Percentiles rank a stretch among this genome's conserved stretches.
These are phyloP conservation scores for Dictyostelium purpureum DNA, from an alignment of 78 protist species.

Conservation along the genomic window DNA sequence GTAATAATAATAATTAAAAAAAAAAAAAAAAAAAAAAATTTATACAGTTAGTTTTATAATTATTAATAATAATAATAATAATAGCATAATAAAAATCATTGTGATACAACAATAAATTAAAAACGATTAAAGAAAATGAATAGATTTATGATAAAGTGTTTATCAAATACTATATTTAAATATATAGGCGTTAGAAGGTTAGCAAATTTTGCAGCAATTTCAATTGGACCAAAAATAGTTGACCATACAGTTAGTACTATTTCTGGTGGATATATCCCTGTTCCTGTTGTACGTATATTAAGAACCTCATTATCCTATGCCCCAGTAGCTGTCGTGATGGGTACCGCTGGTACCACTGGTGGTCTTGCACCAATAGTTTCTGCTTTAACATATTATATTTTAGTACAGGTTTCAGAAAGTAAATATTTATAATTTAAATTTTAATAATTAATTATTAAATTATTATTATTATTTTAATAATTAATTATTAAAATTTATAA, in stretches of 20 bases:
- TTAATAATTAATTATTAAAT: neutral
- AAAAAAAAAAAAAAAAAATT: neutral
- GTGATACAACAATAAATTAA: neutral
- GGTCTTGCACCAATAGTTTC: conserved; percentile 32
- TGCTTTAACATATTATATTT: conserved; percentile 56
- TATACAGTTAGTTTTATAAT: neutral
- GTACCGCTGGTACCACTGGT: conserved; percentile 31
- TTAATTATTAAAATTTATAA: neutral
- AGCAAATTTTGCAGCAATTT: conserved; percentile 56
- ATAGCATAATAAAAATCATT: neutral
- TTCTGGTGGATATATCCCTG: conserved; percentile 47
- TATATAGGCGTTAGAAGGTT: conserved; percentile 54
- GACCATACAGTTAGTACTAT: conserved; percentile 51
- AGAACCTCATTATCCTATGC: conserved; percentile 71
- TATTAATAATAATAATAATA: neutral
- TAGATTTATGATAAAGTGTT: conserved; percentile 45
- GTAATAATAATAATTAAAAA: too few relatives aligned
- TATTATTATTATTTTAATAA: neutral
- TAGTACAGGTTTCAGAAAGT: conserved; percentile 66
- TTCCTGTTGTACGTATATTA: conserved; percentile 30
- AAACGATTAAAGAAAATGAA: conserved; percentile 8
- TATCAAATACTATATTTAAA: conserved; percentile 38
- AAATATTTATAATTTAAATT: neutral
- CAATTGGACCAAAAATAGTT: conserved; percentile 57
- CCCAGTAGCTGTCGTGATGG: conserved; percentile 63